Conservation (phyloP, 345 rosid genomes). For the Diplotaxis tenuifolia region DNA sequence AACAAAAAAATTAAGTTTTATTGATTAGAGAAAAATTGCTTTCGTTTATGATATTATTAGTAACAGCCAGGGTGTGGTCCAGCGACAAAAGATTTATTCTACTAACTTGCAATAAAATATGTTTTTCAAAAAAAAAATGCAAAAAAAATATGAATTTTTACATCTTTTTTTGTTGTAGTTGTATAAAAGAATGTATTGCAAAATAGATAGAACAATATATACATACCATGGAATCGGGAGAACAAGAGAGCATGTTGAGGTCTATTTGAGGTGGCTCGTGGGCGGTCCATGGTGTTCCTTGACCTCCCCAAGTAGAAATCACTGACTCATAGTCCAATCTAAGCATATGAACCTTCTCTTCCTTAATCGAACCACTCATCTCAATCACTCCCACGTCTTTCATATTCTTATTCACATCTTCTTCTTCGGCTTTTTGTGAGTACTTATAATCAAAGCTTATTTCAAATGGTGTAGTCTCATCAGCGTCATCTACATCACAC, state of each 20-base stretch:
- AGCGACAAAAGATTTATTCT: neutral
- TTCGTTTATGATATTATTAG: neutral
- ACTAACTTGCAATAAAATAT: neutral
- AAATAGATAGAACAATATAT: neutral
- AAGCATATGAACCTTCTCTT: conserved; percentile 47
- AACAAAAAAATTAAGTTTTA: no score
- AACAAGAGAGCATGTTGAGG: conserved; percentile 53
- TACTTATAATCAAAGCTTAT: conserved; percentile 59
- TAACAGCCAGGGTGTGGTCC: neutral
- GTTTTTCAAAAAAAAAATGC: no score
- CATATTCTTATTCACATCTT: conserved; percentile 40
- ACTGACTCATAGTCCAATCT: conserved; percentile 64
- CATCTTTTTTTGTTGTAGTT: neutral
- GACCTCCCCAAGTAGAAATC: conserved; percentile 65
- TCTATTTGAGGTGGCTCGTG: conserved; percentile 57
- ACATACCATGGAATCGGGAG: conserved; percentile 52
- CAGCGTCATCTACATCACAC: conserved; percentile 39
- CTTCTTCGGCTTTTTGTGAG: conserved; percentile 40
- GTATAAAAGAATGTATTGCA: neutral
- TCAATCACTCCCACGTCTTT: conserved; percentile 17
- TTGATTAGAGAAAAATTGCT: neutral
- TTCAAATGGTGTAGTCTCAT: conserved; percentile 51
- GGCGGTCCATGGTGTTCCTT: conserved; percentile 74
- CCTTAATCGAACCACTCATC: conserved; percentile 27
- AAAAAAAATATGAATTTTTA: no score